A percentile compares a stretch with the other conserved stretches of the same genome.
phyloP scores from a whole-genome alignment of 495 filamentous ascomycete species.

The Aspergillus nanangensis region DNA sequence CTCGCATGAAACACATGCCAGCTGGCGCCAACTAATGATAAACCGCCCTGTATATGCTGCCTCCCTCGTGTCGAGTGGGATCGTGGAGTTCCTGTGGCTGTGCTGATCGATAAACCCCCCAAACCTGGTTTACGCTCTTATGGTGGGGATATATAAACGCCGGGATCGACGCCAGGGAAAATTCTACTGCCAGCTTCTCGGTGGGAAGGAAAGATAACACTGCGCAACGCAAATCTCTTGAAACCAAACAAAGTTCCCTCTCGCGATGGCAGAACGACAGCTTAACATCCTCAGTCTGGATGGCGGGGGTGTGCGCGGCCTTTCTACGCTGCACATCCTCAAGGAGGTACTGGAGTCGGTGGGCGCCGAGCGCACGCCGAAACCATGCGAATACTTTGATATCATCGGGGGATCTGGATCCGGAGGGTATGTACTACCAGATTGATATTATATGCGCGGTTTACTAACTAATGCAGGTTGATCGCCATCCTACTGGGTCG shows the following conservation, averaged over 20 bases:
- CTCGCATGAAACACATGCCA: too few relatives aligned
- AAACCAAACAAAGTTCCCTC: too few relatives aligned
- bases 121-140: background rate
- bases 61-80: too few relatives aligned
- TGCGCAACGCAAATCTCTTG: too few relatives aligned
- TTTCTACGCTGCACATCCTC: constrained; percentile 49
- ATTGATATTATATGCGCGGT: background rate
- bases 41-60: background rate
- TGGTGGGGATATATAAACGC: background rate
- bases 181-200: too few relatives aligned
- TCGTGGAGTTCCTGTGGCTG: background rate
- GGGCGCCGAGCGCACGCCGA: constrained; percentile 33
- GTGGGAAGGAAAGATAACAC: too few relatives aligned
- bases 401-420: constrained; percentile 39
- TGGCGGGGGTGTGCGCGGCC: constrained; percentile 51
- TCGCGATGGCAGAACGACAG: constrained; percentile 19
- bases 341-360: constrained; percentile 42
- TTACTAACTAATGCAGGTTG: constrained; percentile 10
- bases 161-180: too few relatives aligned
- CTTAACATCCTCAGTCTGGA: constrained; percentile 44
- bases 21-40: background rate
- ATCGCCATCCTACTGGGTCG: constrained; percentile 40
- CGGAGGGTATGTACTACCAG: constrained; percentile 26
- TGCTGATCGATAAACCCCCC: background rate
- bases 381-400: constrained; percentile 47